Evolutionary conservation across 495 filamentous ascomycete species (phyloP).

Genomic region (Terfezia claveryi): DNA sequence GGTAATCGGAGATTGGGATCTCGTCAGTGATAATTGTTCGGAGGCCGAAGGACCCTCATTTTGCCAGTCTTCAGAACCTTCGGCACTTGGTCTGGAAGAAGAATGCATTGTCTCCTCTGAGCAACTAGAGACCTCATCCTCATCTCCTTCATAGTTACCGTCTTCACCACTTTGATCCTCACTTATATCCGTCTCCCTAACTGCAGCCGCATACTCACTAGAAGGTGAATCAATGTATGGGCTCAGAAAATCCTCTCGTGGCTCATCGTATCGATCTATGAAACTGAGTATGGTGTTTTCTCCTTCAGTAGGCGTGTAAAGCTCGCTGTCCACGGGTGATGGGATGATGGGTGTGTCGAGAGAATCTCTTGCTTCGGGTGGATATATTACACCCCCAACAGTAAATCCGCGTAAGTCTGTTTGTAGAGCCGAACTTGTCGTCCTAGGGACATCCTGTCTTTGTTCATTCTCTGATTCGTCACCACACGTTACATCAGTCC

Average conservation of each 20-base stretch:
- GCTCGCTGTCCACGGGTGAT: background rate
- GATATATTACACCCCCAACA: background rate
- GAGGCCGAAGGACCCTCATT: background rate
- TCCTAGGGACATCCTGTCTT: background rate
- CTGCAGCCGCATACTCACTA: slow-evolving; percentile 9
- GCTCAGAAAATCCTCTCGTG: slow-evolving; percentile 16
- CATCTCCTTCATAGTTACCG: slow-evolving; percentile 9
- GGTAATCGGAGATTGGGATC: slow-evolving; percentile 16
- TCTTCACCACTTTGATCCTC: slow-evolving; percentile 6
- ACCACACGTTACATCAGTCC: slow-evolving; percentile 1
- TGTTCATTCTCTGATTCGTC: background rate
- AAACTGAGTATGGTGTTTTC: slow-evolving; percentile 15
- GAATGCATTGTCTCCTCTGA: background rate
- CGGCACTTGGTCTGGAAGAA: background rate
- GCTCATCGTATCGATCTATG: slow-evolving; percentile 18
- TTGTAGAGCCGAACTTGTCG: background rate
- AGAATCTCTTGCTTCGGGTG: background rate
- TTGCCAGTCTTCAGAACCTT: background rate
- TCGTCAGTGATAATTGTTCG: background rate
- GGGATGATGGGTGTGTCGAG: background rate
- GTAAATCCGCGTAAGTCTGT: background rate
- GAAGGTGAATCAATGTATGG: slow-evolving; percentile 11
- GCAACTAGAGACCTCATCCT: slow-evolving; percentile 4
- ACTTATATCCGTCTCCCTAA: slow-evolving; percentile 3
- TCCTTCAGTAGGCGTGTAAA: slow-evolving; percentile 1